Base-by-base conservation (phyloP, 164 flowering plant genomes). In the Stephania japonica region DNA sequence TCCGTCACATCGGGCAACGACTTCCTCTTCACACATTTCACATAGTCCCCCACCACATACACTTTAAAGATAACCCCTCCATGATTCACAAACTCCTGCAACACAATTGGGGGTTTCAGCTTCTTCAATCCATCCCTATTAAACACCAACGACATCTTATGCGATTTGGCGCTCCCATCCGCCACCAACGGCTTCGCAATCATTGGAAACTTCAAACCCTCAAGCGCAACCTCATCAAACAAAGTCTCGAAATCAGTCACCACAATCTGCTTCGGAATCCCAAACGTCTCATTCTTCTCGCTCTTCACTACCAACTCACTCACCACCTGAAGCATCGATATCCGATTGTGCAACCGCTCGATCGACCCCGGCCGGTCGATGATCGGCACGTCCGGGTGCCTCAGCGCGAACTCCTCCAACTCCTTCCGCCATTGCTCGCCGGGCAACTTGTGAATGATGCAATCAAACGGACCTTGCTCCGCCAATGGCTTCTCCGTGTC, bases 41-140 rank as follows among this genome's bases (percentile, higher is more conserved):
- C 96, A 43, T 84, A 67, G 41, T 86, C 84, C 1, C 94, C 97
- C 2, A 84, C 96, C 43, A 92, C 97, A 69, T 89, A 92, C 3
- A 89, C 94, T 85, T 92, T 92, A 74, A 92, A 92, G 21, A 92
- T 89, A 0, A 92, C 95, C 1, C 97, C 97, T 2, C 95, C 97
- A 59, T 92, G 95, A 73, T 92, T 92, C 66, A 92, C 89, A 73
- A 92, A 92, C 74, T 92, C 95, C 77, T 92, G 97, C 72, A 92
- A 68, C 3, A 92, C 93, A 32, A 88, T 81, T 4, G 95, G 95
- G 5, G 90, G 85, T 67, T 82, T 84, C 72, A 89, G 81, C 79
- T 81, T 86, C 10, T 75, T 77, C 71, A 92, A 47, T 10, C 90
- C 91, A 7, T 82, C 89, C 12, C 64, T 75, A 73, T 86, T 85